Evolutionary conservation across 495 filamentous ascomycete species (phyloP).

Genomic region (Halenospora varia): DNA sequence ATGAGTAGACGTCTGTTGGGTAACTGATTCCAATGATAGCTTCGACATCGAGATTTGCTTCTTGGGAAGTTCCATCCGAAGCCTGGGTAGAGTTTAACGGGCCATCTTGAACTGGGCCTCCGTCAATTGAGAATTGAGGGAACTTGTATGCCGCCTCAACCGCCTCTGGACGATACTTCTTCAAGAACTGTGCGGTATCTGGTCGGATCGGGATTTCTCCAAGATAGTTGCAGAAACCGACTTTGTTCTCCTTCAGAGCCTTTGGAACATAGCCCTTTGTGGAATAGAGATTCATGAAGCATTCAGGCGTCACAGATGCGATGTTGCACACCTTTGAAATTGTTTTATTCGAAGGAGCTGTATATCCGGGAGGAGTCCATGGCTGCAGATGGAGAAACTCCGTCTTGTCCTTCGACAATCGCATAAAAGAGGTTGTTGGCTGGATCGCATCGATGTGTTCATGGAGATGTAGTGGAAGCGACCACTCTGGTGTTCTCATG

Average conservation of each 20-base stretch:
- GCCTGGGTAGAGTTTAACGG: constrained; percentile 17
- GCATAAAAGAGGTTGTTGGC: constrained; percentile 61
- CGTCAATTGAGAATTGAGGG: constrained; percentile 56
- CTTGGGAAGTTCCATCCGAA: constrained; percentile 39
- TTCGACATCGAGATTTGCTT: constrained; percentile 71
- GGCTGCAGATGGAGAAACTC: constrained; percentile 5
- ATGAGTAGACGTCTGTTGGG: constrained; percentile 55
- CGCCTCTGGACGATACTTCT: constrained; percentile 45
- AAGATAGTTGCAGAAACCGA: constrained; percentile 68
- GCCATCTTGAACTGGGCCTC: constrained; percentile 47
- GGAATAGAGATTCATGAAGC: constrained; percentile 50
- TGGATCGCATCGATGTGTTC: constrained; percentile 59
- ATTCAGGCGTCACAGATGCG: constrained; percentile 36
- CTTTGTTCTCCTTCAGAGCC: constrained; percentile 30
- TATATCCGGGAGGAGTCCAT: constrained; percentile 11
- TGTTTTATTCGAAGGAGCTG: constrained; percentile 9
- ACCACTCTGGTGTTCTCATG: constrained; percentile 41
- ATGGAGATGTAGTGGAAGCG: constrained; percentile 50
- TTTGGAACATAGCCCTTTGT: constrained; percentile 41
- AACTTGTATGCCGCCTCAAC: constrained; percentile 50
- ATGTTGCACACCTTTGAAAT: constrained; percentile 14
- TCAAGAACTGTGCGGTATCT: constrained; percentile 54
- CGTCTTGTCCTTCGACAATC: constrained; percentile 20
- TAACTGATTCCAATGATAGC: constrained; percentile 60
- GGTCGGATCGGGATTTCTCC: constrained; percentile 59